These are phyloP conservation scores for Schwanniomyces sp. DNA, from an alignment of 805 yeast species.

Conservation along the genomic window DNA sequence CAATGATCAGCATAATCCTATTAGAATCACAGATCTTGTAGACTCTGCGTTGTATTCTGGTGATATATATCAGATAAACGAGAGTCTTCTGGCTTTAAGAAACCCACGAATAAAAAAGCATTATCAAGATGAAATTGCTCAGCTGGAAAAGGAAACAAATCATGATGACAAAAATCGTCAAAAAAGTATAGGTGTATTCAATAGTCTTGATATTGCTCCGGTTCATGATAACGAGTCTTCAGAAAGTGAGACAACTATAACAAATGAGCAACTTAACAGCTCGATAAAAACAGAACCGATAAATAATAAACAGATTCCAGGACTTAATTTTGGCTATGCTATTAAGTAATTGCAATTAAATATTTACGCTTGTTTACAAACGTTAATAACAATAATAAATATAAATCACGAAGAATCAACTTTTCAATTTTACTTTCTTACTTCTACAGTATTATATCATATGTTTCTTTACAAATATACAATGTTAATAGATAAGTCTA, in stretches of 20 bases:
- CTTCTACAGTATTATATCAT: no score
- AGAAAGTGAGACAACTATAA: not conserved
- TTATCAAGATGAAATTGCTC: conserved; percentile 14
- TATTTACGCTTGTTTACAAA: not conserved
- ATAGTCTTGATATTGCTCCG: not conserved
- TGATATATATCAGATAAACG: conserved; percentile 14
- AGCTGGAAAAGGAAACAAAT: not conserved
- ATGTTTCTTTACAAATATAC: no score
- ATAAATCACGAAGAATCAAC: no score
- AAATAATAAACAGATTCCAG: not conserved
- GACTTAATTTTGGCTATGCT: not conserved
- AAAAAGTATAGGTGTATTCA: not conserved
- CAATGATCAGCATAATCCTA: conserved; percentile 10
- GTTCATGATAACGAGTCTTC: not conserved
- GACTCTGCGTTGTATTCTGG: conserved; percentile 26
- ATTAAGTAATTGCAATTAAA: not conserved
- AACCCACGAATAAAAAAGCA: conserved; percentile 30
- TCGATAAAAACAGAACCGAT: not conserved
- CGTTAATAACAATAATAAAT: no score
- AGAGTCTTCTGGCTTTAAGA: conserved; percentile 17
- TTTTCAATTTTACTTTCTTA: no score
- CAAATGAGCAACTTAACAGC: not conserved
- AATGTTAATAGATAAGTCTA: no score
- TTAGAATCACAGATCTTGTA: conserved; percentile 21
- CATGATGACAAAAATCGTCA: not conserved